These are phyloP conservation scores for Colletotrichum lentis DNA, from an alignment of 2,329 filamentous ascomycete species.

Conservation along the genomic window DNA sequence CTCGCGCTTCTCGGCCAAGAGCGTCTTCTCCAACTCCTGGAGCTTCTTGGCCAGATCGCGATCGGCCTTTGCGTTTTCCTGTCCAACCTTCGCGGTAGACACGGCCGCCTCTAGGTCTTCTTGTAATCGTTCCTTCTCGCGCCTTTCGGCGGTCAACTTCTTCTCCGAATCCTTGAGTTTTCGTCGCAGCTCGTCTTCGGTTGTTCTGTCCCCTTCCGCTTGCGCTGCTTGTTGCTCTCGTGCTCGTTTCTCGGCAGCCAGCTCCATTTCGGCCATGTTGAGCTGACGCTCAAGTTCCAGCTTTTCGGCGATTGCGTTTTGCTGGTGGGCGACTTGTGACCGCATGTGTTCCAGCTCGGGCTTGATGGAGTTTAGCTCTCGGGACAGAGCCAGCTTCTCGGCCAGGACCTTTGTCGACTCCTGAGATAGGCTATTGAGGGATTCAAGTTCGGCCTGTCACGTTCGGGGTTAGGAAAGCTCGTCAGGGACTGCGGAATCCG, in stretches of 20 bases:
- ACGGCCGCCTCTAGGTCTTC: slow-evolving; percentile 59
- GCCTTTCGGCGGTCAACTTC: slow-evolving; percentile 46
- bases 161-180: slow-evolving; percentile 50
- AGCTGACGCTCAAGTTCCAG: slow-evolving; percentile 80
- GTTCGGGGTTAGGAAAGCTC: neutral
- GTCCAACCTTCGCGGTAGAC: slow-evolving; percentile 68
- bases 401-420: slow-evolving; percentile 75
- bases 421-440: slow-evolving; percentile 71
- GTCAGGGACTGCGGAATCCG: too few species aligned
- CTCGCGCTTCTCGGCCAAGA: slow-evolving; percentile 54
- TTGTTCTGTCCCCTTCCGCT: slow-evolving; percentile 18
- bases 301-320: slow-evolving; percentile 79
- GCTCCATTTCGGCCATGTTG: slow-evolving; percentile 77
- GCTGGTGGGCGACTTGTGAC: slow-evolving; percentile 66
- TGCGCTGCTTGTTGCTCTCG: slow-evolving; percentile 29
- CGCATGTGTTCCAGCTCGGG: slow-evolving; percentile 66
- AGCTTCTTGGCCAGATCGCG: slow-evolving; percentile 51
- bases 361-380: slow-evolving; percentile 61
- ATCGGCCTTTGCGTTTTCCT: slow-evolving; percentile 57
- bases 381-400: slow-evolving; percentile 62
- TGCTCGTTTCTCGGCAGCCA: slow-evolving; percentile 75
- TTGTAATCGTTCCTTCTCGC: slow-evolving; percentile 34
- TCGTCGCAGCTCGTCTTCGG: slow-evolving; percentile 50
- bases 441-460: slow-evolving; percentile 72
- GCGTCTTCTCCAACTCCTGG: slow-evolving; percentile 48